Evolutionary conservation across 225 moss, liverwort and hornwort genomes (phyloP), one percentile per base, ranked within the genome.

Genomic region (Physcomitrium patens): DNA sequence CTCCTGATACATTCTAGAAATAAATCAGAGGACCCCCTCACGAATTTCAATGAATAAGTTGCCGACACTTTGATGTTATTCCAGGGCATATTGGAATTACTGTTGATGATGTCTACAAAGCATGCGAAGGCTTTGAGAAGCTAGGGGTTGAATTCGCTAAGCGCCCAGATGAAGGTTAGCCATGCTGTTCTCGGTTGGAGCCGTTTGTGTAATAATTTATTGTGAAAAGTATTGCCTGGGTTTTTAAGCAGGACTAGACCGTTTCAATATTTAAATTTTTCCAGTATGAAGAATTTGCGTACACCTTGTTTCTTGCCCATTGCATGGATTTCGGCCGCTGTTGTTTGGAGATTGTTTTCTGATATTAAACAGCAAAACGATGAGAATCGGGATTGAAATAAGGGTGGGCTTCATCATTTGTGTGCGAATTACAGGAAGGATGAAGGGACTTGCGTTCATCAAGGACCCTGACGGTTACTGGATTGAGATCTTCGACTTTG

Each of bases 381-480:
- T 65, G 17, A 12, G 51, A 55, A 56, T 27, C 15, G 28, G 15
- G 50, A 42, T 5, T 68, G 31, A 37, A 74, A 41, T 20, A 17
- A 14, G 63, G 2, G 58, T 26, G 42, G 49, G n/a, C 13, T 50
- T 59, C 42, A 5, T 18, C 9, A 12, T 49, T 45, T 54, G 16
- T 51, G 43, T 53, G 74, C 47, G 11, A 54, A 12, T 73, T 78
- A 81, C 91, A 93, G 93, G 93, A 61, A 88, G 68, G 67, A 93
- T 95, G 95, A 95, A 95, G 80, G 95, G 93, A 2, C 78, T 95
- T 19, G 95, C 93, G 73, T 95, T 95, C 69, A 91, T 95, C 74
- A 89, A 95, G 77, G 95, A 95, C 66, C 93, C 90, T 18, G 95
- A 95, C 78, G 95, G 93, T 74, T 95, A 95, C 67, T 93, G 95